Evolutionary conservation across 345 rosid genomes (phyloP), one percentile per base, ranked within the genome.

Genomic region (Boechera stricta): DNA sequence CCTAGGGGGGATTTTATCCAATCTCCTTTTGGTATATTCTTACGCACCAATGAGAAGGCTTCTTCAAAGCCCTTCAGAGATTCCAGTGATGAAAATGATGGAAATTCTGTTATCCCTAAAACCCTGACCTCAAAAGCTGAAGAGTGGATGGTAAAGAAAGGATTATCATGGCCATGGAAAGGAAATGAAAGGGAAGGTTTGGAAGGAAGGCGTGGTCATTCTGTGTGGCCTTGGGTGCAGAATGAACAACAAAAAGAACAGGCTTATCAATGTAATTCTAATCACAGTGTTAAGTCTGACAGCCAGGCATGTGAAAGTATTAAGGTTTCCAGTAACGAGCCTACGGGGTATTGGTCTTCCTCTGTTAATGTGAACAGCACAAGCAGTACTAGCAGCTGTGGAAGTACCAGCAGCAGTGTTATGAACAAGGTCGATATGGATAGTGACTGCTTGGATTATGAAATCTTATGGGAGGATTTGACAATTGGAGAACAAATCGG

Each of bases 391-490:
- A 92, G 98, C 84, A 94, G 97, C 82, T 86, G 86, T 78, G 97
- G 95, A 60, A 94, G 98, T 83, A 84, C 97, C 28, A 88, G 86
- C 85, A 92, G 96, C 54, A 86, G 89, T 79, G 87, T 90, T 52
- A 63, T 87, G 76, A 91, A 94, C 82, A 90, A 86, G 84, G 87
- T 84, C 59, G 97, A 92, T 72, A 55, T 84, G 81, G 97, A 89
- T 58, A 75, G 75, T 72, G 98, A 94, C 72, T 86, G 91, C 84
- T 85, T 94, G 79, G 98, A 94, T 73, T 94, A 83, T 68, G 97
- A 92, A 82, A 94, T 94, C 63, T 83, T 88, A 69, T 94, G 97
- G 97, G 98, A 94, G 70, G 97, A 94, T 80, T 81, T 94, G 93
- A 83, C 85, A 0, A 86, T 94, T 65, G 91, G 95, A 52, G 95